A percentile compares a stretch with the other conserved stretches of the same genome.
phyloP scores from a whole-genome alignment of 2,329 filamentous ascomycete species.

The Ascomycota sp. region DNA sequence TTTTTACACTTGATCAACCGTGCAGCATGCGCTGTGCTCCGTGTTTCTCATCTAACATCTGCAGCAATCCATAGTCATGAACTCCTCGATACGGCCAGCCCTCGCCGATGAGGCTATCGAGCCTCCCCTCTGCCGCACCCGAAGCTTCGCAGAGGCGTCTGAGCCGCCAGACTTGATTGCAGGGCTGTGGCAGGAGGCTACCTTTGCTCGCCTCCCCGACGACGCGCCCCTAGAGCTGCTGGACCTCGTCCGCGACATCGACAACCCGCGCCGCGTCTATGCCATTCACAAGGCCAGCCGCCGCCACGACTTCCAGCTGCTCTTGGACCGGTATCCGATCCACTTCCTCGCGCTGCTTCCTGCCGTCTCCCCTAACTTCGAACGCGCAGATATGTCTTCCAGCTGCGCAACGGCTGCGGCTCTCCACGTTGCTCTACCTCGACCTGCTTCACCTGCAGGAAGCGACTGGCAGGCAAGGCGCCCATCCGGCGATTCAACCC shows the following conservation, averaged over 20 bases:
- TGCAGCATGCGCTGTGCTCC: constrained; percentile 1
- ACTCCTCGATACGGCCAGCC: constrained; percentile 3
- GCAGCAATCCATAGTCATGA: constrained; percentile 3
- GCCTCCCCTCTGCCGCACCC: background rate
- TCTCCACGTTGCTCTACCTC: constrained; percentile 47
- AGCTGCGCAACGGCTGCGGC: constrained; percentile 67
- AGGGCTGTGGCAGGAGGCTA: constrained; percentile 39
- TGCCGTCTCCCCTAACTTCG: background rate
- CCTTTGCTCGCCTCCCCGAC: constrained; percentile 35
- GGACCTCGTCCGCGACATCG: constrained; percentile 33
- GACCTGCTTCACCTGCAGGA: constrained; percentile 65
- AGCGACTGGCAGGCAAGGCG: constrained; percentile 40
- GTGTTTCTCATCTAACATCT: background rate
- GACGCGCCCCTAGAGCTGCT: constrained; percentile 39
- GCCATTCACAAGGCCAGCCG: constrained; percentile 38
- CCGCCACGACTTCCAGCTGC: constrained; percentile 41
- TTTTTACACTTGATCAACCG: background rate
- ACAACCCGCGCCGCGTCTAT: constrained; percentile 41
- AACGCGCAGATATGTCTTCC: constrained; percentile 47
- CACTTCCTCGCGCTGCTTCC: background rate
- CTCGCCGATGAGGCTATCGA: constrained; percentile 2
- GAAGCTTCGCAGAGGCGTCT: constrained; percentile 2
- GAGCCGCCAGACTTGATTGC: constrained; percentile 28
- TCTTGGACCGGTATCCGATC: constrained; percentile 41
- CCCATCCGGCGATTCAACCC: constrained; percentile 63